A percentile compares a stretch with the other conserved stretches of the same genome.
Conservation (phyloP, 495 filamentous ascomycete genomes). For the Penicillium cataractarum region DNA sequence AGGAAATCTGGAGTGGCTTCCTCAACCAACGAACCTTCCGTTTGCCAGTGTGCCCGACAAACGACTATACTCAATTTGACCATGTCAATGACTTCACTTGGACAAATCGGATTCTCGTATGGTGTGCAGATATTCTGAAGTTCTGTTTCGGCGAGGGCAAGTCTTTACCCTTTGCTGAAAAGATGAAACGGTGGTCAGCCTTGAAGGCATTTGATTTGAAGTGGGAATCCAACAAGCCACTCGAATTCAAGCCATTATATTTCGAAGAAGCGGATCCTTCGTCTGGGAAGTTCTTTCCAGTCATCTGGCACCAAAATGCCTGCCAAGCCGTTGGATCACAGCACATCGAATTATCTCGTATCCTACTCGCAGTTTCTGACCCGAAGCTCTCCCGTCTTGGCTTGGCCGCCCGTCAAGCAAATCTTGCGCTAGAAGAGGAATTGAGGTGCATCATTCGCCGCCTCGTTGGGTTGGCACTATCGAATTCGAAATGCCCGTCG, state of each 20-base stretch:
- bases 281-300: conserved; percentile 30
- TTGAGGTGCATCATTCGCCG: conserved; percentile 15
- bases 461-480: conserved; percentile 25
- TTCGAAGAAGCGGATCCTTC: conserved; percentile 15
- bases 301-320: conserved; percentile 35
- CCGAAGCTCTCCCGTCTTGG: conserved; percentile 36
- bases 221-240: conserved; percentile 10
- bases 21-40: conserved; percentile 35
- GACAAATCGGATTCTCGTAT: conserved; percentile 33
- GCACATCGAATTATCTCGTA: conserved; percentile 38
- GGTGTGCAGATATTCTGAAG: conserved; percentile 29
- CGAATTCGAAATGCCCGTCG: conserved; percentile 21
- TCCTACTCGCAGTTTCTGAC: conserved; percentile 40
- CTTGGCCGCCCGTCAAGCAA: conserved; percentile 21
- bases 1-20: conserved; percentile 41
- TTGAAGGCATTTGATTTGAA: conserved; percentile 9
- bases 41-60: conserved; percentile 17
- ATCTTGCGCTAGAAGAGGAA: conserved; percentile 16
- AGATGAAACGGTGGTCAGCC: conserved; percentile 3
- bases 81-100: conserved; percentile 30
- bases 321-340: conserved; percentile 36
- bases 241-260: conserved; percentile 22
- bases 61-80: conserved; percentile 25
- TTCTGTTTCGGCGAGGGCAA: conserved; percentile 31
- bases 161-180: conserved; percentile 2